These are phyloP conservation scores for Diaporthe sp. DNA, from an alignment of 2,329 filamentous ascomycete genomes.

Conservation along the genomic window DNA sequence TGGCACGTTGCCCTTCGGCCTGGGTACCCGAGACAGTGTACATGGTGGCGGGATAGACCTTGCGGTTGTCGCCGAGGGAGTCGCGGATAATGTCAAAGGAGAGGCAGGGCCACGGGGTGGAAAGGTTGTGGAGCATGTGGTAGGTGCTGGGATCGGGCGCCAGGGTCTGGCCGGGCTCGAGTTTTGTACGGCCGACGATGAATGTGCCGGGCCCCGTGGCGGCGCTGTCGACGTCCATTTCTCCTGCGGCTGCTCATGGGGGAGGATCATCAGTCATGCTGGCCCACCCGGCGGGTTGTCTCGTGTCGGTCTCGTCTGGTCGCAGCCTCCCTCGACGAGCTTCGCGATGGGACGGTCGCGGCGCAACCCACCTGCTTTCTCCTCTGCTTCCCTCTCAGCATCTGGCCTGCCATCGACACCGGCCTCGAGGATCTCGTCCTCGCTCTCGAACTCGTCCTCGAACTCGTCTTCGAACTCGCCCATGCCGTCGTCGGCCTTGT, in stretches of 20 bases:
- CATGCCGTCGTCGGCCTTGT: slow-evolving; percentile 69
- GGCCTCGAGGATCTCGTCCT: slow-evolving; percentile 93
- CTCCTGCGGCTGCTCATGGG: slow-evolving; percentile 56
- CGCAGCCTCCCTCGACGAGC: neutral
- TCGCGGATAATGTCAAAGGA: slow-evolving; percentile 95
- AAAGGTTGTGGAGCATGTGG: slow-evolving; percentile 96
- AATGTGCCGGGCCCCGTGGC: slow-evolving; percentile 81
- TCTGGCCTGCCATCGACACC: slow-evolving; percentile 94
- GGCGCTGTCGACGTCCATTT: slow-evolving; percentile 85
- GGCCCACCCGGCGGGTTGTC: neutral
- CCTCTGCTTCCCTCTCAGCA: slow-evolving; percentile 91
- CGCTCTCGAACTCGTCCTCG: slow-evolving; percentile 89
- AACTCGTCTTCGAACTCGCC: slow-evolving; percentile 96
- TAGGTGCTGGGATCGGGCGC: slow-evolving; percentile 95
- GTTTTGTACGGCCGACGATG: slow-evolving; percentile 93
- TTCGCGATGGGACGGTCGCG: neutral
- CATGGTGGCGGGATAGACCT: slow-evolving; percentile 93
- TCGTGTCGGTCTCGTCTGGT: neutral
- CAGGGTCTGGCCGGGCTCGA: slow-evolving; percentile 91
- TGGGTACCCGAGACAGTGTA: slow-evolving; percentile 97
- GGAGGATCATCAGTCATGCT: neutral
- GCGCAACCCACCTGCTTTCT: slow-evolving; percentile 73
- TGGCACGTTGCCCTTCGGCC: slow-evolving; percentile 79
- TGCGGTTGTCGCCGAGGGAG: slow-evolving; percentile 87
- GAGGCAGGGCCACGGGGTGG: slow-evolving; percentile 95